Base-by-base conservation (phyloP, 371 early-diverging fungal genomes). In the Sporodiniella umbellata region DNA sequence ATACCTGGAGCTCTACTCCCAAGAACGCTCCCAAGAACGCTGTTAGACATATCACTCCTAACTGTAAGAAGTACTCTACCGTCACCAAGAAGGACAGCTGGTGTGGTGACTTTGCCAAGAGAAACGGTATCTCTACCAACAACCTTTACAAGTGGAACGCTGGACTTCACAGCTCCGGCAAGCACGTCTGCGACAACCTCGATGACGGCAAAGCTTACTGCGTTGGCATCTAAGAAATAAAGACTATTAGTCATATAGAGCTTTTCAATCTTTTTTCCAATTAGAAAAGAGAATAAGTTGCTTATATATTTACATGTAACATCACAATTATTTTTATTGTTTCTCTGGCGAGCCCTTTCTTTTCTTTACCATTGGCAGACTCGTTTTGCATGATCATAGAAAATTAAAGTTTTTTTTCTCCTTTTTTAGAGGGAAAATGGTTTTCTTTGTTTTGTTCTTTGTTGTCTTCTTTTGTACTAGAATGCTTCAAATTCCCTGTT, bases 121-220 rank as follows among this genome's bases (percentile, higher is more conserved):
- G 50, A 53, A 56, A 57, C 55, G 56, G 59, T 25, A 60, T 68
- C 48, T 45, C 48, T 18, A 14, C 23, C 0, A 28, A 53, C 15
- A 11, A 60, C 18, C 58, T 68, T 53, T 68, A 60, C 55, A 38
- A 45, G 15, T 64, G 54, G 60, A 68, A 68, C 48, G 54, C 60
- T 43, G 57, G 57, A 45, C 60, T 68, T 48, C 68, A 68, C 60
- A 51, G 64, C 26, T 45, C 51, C 24, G 68, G 58, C 30, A 45
- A 33, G n/a, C 60, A 68, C 46, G 51, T 51, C 24, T 68, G 68
- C 33, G 68, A 68, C 15, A 68, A 68, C 61, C 58, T 68, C 26
- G 68, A 68, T 45, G 57, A 56, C 26, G 68, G 64, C 37, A 68
- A 53, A 51, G 58, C 64, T 21, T 68, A 68, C 61, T 68, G 68